phyloP scores from a whole-genome alignment of 306 rosid species.

The Begonia loranthoides region DNA sequence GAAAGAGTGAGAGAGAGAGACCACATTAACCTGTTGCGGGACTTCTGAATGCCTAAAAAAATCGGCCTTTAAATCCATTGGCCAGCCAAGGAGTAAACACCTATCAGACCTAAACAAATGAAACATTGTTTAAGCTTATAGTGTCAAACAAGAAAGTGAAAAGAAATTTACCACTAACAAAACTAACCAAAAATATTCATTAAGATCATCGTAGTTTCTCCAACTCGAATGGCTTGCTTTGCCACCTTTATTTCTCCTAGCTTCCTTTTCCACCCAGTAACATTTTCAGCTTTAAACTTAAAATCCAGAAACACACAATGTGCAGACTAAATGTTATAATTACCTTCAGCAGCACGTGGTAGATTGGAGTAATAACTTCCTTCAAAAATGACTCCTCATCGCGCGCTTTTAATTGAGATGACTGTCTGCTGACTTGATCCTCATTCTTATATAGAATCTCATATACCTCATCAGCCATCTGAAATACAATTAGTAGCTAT shows the following conservation, averaged over 20 bases:
- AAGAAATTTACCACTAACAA: conserved; percentile 6
- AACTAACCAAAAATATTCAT: conserved; percentile 88
- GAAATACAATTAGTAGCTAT: conserved; percentile 10
- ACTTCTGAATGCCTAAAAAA: conserved; percentile 71
- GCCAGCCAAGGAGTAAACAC: conserved; percentile 79
- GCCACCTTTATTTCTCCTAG: conserved; percentile 78
- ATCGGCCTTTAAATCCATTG: conserved; percentile 52
- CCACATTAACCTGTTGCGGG: conserved; percentile 30
- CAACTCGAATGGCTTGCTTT: conserved; percentile 85
- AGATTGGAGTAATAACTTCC: conserved; percentile 60
- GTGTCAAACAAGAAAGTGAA: not conserved
- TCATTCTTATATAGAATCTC: conserved; percentile 41
- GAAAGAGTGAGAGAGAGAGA: conserved; percentile 13
- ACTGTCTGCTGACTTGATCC: conserved; percentile 36
- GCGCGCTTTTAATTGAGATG: conserved; percentile 25
- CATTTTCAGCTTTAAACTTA: conserved; percentile 20
- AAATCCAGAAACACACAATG: conserved; percentile 12
- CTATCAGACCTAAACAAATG: conserved; percentile 50
- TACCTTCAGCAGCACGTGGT: conserved; percentile 55
- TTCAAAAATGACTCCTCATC: conserved; percentile 61
- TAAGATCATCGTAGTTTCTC: conserved; percentile 98
- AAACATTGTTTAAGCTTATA: too few relatives aligned
- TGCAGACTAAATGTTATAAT: conserved; percentile 13
- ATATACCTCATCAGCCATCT: conserved; percentile 69
- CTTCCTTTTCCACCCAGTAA: conserved; percentile 55